phyloP scores from a whole-genome alignment of 2,329 filamentous ascomycete species.

The Trichoderma simmonsii region DNA sequence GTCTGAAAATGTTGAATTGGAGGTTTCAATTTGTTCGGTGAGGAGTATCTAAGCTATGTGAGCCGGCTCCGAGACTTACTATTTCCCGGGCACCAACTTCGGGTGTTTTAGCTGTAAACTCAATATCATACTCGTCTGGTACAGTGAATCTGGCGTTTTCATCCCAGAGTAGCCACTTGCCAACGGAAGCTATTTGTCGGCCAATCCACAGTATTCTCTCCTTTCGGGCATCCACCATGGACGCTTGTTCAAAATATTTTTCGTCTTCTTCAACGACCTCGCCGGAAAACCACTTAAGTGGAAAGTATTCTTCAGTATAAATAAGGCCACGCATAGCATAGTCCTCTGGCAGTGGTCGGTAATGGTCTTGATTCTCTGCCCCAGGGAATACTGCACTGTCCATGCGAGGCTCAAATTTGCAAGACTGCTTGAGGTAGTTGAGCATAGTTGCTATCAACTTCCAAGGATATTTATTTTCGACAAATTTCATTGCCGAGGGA shows the following conservation, averaged over 20 bases:
- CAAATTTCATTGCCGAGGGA: constrained; percentile 40
- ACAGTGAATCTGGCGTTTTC: constrained; percentile 47
- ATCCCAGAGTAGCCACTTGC: constrained; percentile 48
- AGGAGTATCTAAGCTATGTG: background rate
- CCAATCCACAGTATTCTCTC: constrained; percentile 60
- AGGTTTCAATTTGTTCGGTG: background rate
- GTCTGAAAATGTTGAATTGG: background rate
- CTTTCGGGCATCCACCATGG: constrained; percentile 54
- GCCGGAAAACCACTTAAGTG: constrained; percentile 55
- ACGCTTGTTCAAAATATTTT: constrained; percentile 59
- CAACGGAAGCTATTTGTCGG: constrained; percentile 41
- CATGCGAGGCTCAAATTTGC: constrained; percentile 35
- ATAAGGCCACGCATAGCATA: constrained; percentile 62
- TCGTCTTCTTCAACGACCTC: constrained; percentile 65
- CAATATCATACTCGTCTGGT: constrained; percentile 35
- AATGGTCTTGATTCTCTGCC: constrained; percentile 40
- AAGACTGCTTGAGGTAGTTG: constrained; percentile 34
- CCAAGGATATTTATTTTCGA: constrained; percentile 53
- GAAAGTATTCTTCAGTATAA: constrained; percentile 59
- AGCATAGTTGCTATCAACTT: constrained; percentile 38
- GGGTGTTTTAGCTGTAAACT: constrained; percentile 21
- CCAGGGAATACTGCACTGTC: constrained; percentile 46
- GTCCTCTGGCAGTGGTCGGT: constrained; percentile 64
- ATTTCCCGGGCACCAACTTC: background rate
- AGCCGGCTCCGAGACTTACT: background rate